Evolutionary conservation across 345 rosid genomes (phyloP).

Genomic region (Microthlaspi erraticum): DNA sequence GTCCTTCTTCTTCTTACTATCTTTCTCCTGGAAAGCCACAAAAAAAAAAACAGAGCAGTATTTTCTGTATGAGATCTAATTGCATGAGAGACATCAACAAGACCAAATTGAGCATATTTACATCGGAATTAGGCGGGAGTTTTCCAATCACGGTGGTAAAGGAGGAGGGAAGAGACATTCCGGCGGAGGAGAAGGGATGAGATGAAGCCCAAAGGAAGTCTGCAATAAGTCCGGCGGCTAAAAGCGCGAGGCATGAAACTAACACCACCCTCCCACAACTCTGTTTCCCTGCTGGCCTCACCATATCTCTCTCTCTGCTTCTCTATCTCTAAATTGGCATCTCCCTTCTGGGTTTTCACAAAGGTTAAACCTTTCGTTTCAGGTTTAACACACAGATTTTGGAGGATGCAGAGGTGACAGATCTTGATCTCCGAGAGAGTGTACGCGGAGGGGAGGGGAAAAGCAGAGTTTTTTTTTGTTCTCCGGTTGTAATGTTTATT

Average conservation of each 20-base stretch:
- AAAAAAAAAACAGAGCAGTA: too few species aligned
- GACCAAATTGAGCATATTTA: slow-evolving; percentile 8
- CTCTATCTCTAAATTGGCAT: slow-evolving; percentile 33
- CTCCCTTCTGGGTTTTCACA: slow-evolving; percentile 26
- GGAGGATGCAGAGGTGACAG: slow-evolving; percentile 34
- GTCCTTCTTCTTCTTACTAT: slow-evolving; percentile 43
- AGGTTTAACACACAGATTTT: background rate
- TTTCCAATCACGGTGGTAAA: slow-evolving; percentile 11
- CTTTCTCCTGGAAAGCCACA: slow-evolving; percentile 39
- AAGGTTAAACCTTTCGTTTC: slow-evolving; percentile 32
- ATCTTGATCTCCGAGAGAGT: slow-evolving; percentile 39
- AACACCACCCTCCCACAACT: slow-evolving; percentile 53
- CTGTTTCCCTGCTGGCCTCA: slow-evolving; percentile 50
- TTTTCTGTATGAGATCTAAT: slow-evolving; percentile 2
- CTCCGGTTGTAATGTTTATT: slow-evolving; percentile 6
- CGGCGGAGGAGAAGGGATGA: slow-evolving; percentile 55
- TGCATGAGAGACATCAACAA: background rate
- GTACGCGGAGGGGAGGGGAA: background rate
- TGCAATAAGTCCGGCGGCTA: slow-evolving; percentile 67
- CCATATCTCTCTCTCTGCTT: background rate
- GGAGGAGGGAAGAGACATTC: slow-evolving; percentile 39
- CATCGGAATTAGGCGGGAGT: slow-evolving; percentile 37
- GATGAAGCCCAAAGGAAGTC: slow-evolving; percentile 91
- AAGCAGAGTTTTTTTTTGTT: background rate
- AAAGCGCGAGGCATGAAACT: slow-evolving; percentile 48